A percentile compares a stretch with the other conserved stretches of the same genome.
These are phyloP conservation scores for Xylaria sp. DNA, from an alignment of 2,329 filamentous ascomycete species.

Conservation along the genomic window DNA sequence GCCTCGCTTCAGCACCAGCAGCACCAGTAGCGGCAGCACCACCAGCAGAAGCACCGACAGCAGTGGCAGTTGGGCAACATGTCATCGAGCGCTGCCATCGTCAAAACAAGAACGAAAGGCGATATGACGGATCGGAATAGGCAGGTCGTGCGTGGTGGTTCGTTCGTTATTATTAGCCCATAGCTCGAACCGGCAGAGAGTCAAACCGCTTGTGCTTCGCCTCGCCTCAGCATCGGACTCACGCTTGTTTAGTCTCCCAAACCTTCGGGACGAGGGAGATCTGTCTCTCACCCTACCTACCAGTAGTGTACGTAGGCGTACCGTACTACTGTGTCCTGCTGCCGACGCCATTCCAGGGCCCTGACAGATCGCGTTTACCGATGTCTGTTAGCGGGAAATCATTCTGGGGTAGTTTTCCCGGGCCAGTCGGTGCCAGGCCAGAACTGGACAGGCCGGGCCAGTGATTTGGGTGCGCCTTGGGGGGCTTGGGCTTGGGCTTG, in stretches of 20 bases:
- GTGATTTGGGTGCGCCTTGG: conserved; percentile 10
- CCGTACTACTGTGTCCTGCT: conserved; percentile 31
- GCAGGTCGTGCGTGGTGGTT: not conserved
- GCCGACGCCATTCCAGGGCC: conserved; percentile 42
- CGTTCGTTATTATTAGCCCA: conserved; percentile 3
- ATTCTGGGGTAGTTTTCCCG: conserved; percentile 42
- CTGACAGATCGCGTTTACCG: conserved; percentile 41
- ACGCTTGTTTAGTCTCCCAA: conserved; percentile 45
- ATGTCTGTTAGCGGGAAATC: conserved; percentile 43
- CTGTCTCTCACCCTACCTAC: conserved; percentile 25
- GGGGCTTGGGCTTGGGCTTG: too few species aligned
- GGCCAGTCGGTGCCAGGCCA: conserved; percentile 7
- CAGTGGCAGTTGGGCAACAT: not conserved
- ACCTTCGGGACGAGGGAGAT: conserved; percentile 41
- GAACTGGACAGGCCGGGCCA: conserved; percentile 14
- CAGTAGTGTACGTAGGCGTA: too few species aligned
- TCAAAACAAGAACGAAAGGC: not conserved
- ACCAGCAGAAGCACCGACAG: too few species aligned
- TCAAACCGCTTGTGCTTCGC: conserved; percentile 22
- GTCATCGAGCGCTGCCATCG: not conserved
- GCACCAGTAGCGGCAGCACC: not conserved
- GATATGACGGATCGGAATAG: not conserved
- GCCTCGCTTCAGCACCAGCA: not conserved
- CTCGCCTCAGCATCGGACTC: conserved; percentile 40
- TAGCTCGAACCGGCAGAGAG: conserved; percentile 18